Evolutionary conservation across 2,329 filamentous ascomycete species (phyloP).

Genomic region (Fusarium nematophilum): DNA sequence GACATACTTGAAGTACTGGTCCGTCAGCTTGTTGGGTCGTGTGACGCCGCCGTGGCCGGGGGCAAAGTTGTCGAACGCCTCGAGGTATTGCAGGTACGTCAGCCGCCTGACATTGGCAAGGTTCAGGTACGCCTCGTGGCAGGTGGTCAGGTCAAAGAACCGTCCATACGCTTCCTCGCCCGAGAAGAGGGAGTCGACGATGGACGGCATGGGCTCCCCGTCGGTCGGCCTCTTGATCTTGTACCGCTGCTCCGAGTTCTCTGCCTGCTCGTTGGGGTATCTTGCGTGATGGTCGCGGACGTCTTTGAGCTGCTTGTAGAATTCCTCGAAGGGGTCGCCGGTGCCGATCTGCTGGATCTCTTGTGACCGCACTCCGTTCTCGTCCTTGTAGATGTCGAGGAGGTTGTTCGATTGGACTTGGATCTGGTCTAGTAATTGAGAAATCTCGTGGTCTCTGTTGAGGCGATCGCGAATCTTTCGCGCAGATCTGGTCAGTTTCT

Average conservation of each 20-base stretch:
- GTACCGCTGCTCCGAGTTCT: slow-evolving; percentile 95
- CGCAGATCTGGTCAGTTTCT: slow-evolving; percentile 37
- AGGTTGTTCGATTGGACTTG: slow-evolving; percentile 86
- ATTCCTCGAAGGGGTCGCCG: slow-evolving; percentile 89
- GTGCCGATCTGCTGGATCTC: slow-evolving; percentile 88
- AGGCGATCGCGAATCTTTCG: slow-evolving; percentile 85
- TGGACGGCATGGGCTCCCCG: slow-evolving; percentile 71
- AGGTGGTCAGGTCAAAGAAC: slow-evolving; percentile 87
- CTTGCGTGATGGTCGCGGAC: slow-evolving; percentile 89
- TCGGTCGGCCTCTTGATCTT: slow-evolving; percentile 73
- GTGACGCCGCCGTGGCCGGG: slow-evolving; percentile 80
- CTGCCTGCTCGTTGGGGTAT: slow-evolving; percentile 94
- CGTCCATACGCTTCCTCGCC: slow-evolving; percentile 94
- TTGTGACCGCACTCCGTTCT: slow-evolving; percentile 74
- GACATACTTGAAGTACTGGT: slow-evolving; percentile 92
- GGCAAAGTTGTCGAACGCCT: slow-evolving; percentile 88
- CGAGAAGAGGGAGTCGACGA: slow-evolving; percentile 92
- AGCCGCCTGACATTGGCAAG: slow-evolving; percentile 86
- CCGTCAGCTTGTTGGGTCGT: slow-evolving; percentile 85
- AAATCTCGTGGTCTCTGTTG: slow-evolving; percentile 90
- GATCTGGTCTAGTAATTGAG: slow-evolving; percentile 87
- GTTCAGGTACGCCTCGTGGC: slow-evolving; percentile 92
- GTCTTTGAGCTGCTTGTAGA: slow-evolving; percentile 84
- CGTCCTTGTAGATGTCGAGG: slow-evolving; percentile 86
- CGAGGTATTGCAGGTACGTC: slow-evolving; percentile 92